A percentile compares a stretch with the other conserved stretches of the same genome.
Conservation (phyloP, 768 basidiomycete genomes). For the Clavaria fumosa region DNA sequence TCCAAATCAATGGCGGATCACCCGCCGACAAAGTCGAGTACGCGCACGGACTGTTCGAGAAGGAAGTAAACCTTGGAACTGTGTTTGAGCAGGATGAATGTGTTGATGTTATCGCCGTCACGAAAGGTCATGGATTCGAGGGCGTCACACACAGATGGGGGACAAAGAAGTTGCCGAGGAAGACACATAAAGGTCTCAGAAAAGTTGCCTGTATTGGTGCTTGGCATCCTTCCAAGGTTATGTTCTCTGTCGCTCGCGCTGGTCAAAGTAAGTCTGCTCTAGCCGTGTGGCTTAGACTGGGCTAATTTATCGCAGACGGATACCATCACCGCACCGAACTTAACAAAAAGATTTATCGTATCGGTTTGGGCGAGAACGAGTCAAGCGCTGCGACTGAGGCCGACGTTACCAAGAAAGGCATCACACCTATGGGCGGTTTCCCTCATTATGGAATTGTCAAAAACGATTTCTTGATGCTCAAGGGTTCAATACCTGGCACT, state of each 20-base stretch:
- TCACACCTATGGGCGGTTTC: slow-evolving; percentile 98
- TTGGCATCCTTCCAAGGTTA: slow-evolving; percentile 98
- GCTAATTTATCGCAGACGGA: slow-evolving; percentile 40
- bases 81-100: slow-evolving; percentile 96
- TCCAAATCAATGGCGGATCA: slow-evolving; percentile 96
- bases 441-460: slow-evolving; percentile 97
- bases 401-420: slow-evolving; percentile 84
- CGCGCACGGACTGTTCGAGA: slow-evolving; percentile 89
- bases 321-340: slow-evolving; percentile 95
- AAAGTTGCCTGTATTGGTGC: slow-evolving; percentile 99
- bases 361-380: slow-evolving; percentile 65
- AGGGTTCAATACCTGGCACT: slow-evolving; percentile 90
- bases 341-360: slow-evolving; percentile 98
- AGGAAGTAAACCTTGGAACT: slow-evolving; percentile 70
- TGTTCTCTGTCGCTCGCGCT: slow-evolving; percentile 99
- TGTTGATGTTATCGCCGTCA: slow-evolving; percentile 94
- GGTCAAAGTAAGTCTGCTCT: slow-evolving; percentile 74
- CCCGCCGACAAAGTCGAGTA: slow-evolving; percentile 96
- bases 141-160: slow-evolving; percentile 99
- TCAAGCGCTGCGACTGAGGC: slow-evolving; percentile 86
- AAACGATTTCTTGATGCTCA: slow-evolving; percentile 96
- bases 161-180: slow-evolving; percentile 94
- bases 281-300: slow-evolving; percentile 3
- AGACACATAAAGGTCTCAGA: slow-evolving; percentile 99
- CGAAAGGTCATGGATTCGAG: slow-evolving; percentile 99